Evolutionary conservation across 306 rosid genomes (phyloP).

Genomic region (Cucurbita ficifolia): DNA sequence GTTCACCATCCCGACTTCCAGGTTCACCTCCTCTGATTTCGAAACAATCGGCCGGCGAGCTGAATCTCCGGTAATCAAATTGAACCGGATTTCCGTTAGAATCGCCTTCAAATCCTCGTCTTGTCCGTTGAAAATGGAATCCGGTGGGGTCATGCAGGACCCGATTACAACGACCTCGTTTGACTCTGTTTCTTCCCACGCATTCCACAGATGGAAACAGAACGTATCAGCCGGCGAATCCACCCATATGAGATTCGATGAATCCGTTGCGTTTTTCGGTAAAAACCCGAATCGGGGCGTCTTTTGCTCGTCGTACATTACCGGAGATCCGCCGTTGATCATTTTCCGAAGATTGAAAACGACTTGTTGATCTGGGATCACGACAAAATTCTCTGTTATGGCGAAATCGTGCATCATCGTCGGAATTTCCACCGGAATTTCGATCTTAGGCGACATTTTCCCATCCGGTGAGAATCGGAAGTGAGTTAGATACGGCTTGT

Average conservation of each 20-base stretch:
- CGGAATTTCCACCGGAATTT: not conserved
- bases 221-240: not conserved
- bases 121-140: slow-evolving; percentile 3
- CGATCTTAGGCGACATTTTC: not conserved
- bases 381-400: not conserved
- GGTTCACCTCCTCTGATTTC: not conserved
- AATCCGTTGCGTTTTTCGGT: not conserved
- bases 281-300: not conserved
- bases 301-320: not conserved
- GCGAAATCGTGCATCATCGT: slow-evolving; percentile 4
- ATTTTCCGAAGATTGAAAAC: not conserved
- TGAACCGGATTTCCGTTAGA: not conserved
- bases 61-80: not conserved
- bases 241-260: not conserved
- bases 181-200: slow-evolving; percentile 9
- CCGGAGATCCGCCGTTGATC: not conserved
- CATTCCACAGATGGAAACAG: slow-evolving; percentile 3
- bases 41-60: not conserved
- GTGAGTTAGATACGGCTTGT: not conserved
- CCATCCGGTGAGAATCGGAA: not conserved
- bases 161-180: not conserved
- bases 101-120: not conserved
- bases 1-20: not conserved
- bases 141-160: slow-evolving; percentile 1
- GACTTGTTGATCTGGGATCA: slow-evolving; percentile 1